A percentile compares a stretch with the other conserved stretches of the same genome.
phyloP scores from a whole-genome alignment of 2,329 filamentous ascomycete genomes.

The Ophiocordyceps camponoti-floridani region DNA sequence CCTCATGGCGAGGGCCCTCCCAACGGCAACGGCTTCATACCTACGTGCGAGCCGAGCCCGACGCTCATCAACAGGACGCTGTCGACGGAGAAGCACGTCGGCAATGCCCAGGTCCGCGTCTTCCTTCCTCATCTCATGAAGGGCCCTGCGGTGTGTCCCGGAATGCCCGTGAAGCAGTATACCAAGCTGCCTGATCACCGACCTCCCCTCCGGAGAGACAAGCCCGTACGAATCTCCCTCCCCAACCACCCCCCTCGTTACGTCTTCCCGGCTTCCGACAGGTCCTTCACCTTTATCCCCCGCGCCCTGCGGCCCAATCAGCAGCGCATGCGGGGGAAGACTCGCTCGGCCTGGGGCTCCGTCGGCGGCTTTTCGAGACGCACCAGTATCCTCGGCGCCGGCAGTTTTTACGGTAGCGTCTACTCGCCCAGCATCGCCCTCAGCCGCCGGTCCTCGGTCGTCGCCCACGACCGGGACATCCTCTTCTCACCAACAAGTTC shows the following conservation, averaged over 20 bases:
- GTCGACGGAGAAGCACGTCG: slow-evolving; percentile 68
- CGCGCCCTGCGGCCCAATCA: slow-evolving; percentile 85
- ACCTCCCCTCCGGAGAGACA: slow-evolving; percentile 84
- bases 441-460: slow-evolving; percentile 66
- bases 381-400: slow-evolving; percentile 60
- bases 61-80: slow-evolving; percentile 57
- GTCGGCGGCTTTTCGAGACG: slow-evolving; percentile 53
- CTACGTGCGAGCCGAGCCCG: slow-evolving; percentile 38
- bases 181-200: slow-evolving; percentile 89
- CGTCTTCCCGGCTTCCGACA: slow-evolving; percentile 74
- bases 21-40: slow-evolving; percentile 36
- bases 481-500: slow-evolving; percentile 70
- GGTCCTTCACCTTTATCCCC: slow-evolving; percentile 97
- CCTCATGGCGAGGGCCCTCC: slow-evolving; percentile 28
- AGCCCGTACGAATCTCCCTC: slow-evolving; percentile 85
- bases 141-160: slow-evolving; percentile 50
- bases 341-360: slow-evolving; percentile 52
- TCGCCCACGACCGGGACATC: slow-evolving; percentile 46
- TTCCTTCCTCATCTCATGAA: slow-evolving; percentile 55
- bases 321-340: slow-evolving; percentile 54
- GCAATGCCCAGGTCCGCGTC: slow-evolving; percentile 72
- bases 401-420: slow-evolving; percentile 50
- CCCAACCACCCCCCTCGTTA: slow-evolving; percentile 66
- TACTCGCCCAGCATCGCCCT: slow-evolving; percentile 80
- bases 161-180: slow-evolving; percentile 73